These are phyloP conservation scores for Diaporthe vexans DNA, from an alignment of 2,329 filamentous ascomycete species.

Conservation along the genomic window DNA sequence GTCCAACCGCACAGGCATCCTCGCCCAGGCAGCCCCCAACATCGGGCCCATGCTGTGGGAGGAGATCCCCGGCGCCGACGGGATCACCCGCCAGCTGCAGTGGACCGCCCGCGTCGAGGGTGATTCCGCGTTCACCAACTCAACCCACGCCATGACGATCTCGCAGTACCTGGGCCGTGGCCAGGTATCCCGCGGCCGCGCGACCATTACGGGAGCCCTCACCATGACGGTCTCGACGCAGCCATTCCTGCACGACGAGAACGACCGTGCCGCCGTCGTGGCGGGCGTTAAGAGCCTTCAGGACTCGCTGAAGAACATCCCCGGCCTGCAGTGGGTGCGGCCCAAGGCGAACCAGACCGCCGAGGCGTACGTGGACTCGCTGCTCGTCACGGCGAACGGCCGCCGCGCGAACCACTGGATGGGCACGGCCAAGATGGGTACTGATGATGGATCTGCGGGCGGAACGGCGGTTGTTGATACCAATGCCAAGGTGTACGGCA, in stretches of 20 bases:
- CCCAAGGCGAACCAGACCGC: conserved; percentile 66
- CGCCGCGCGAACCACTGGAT: conserved; percentile 42
- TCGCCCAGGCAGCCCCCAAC: conserved; percentile 75
- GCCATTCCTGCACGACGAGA: conserved; percentile 72
- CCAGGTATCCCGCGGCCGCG: conserved; percentile 70
- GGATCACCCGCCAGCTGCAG: conserved; percentile 73
- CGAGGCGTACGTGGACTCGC: conserved; percentile 68
- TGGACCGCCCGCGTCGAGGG: conserved; percentile 70
- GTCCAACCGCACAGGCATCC: conserved; percentile 67
- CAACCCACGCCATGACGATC: conserved; percentile 61
- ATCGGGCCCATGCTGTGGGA: conserved; percentile 74
- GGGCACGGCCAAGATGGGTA: conserved; percentile 41
- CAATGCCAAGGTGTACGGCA: conserved; percentile 41
- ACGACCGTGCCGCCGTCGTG: conserved; percentile 74
- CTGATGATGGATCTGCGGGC: conserved; percentile 39
- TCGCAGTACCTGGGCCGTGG: conserved; percentile 76
- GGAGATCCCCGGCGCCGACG: conserved; percentile 69
- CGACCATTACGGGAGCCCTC: conserved; percentile 71
- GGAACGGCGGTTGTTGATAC: conserved; percentile 41
- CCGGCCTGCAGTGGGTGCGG: conserved; percentile 67
- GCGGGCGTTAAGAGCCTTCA: conserved; percentile 73
- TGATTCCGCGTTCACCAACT: conserved; percentile 47
- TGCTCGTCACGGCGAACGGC: conserved; percentile 38
- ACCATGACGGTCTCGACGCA: conserved; percentile 70
- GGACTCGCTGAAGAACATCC: conserved; percentile 65